These are phyloP conservation scores for Apiospora saccharicola DNA, from an alignment of 2,329 filamentous ascomycete genomes.

Conservation along the genomic window DNA sequence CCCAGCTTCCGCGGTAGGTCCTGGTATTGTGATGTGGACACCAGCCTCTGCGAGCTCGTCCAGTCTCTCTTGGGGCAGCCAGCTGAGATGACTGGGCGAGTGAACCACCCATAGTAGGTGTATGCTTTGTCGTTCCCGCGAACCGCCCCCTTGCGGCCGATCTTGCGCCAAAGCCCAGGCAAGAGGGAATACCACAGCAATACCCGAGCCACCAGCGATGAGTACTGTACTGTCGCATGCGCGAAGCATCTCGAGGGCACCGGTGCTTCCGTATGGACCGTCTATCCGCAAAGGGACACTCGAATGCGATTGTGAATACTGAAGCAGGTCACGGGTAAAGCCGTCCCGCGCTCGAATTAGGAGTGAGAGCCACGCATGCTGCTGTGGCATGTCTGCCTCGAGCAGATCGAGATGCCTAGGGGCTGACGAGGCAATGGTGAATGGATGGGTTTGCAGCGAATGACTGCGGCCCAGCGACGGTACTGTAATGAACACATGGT, in stretches of 20 bases:
- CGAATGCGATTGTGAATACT: conserved; percentile 54
- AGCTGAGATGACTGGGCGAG: conserved; percentile 57
- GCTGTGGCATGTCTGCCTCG: conserved; percentile 36
- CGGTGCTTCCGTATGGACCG: conserved; percentile 68
- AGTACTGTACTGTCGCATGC: conserved; percentile 58
- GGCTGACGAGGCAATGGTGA: conserved; percentile 70
- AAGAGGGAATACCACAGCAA: conserved; percentile 69
- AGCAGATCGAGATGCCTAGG: conserved; percentile 40
- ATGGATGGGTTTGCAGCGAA: conserved; percentile 68
- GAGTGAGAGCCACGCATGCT: conserved; percentile 62
- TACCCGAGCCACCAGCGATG: conserved; percentile 69
- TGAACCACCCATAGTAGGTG: conserved; percentile 68
- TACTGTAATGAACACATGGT: conserved; percentile 70
- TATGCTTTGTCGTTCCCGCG: conserved; percentile 44
- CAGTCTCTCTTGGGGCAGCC: conserved; percentile 59
- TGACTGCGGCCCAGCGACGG: conserved; percentile 61
- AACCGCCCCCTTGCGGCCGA: conserved; percentile 2
- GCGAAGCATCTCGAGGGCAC: conserved; percentile 61
- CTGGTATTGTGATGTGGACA: conserved; percentile 60
- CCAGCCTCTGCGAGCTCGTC: conserved; percentile 57
- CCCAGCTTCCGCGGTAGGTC: conserved; percentile 59
- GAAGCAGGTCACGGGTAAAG: conserved; percentile 64
- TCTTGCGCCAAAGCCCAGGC: conserved; percentile 56
- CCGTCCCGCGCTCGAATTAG: conserved; percentile 67
- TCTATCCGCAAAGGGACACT: conserved; percentile 62